Percentiles rank a stretch among this genome's conserved stretches.
Evolutionary conservation across 257 asterid species (phyloP).

Genomic region (Ajuga chamaepitys): DNA sequence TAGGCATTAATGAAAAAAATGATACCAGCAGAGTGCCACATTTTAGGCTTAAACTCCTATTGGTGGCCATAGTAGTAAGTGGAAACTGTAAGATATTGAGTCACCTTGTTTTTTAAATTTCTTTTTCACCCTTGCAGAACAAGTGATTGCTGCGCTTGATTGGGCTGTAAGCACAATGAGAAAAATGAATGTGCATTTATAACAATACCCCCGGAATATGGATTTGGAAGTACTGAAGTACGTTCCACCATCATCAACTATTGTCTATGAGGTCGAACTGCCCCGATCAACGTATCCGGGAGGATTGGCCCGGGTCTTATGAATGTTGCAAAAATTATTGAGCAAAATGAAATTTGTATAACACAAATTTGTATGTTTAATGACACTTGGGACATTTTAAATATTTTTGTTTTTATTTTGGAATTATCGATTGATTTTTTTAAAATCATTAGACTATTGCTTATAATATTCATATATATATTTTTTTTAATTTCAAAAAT

Average conservation of each 20-base stretch:
- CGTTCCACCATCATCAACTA: conserved; percentile 52
- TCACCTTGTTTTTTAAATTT: neutral
- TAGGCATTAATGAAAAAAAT: neutral
- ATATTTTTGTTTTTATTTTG: no score
- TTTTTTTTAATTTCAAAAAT: no score
- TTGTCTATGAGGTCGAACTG: conserved; percentile 66
- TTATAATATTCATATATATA: no score
- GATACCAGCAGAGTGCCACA: neutral
- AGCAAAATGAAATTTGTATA: no score
- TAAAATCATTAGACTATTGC: no score
- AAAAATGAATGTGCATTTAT: conserved; percentile 49
- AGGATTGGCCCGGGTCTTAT: no score
- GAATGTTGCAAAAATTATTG: no score
- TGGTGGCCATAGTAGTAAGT: neutral
- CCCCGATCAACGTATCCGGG: no score
- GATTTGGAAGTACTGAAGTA: conserved; percentile 45
- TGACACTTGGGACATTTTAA: no score
- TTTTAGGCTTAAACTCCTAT: neutral
- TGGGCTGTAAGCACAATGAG: conserved; percentile 59
- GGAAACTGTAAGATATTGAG: neutral
- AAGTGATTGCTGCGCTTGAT: conserved; percentile 57
- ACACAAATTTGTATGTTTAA: no score
- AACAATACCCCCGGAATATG: conserved; percentile 56
- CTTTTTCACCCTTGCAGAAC: conserved; percentile 55
- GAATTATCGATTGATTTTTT: no score